Percentiles rank a stretch among this genome's conserved stretches.
These are phyloP conservation scores for Trichoderma atroviride DNA, from an alignment of 2,329 filamentous ascomycete genomes.

Conservation along the genomic window DNA sequence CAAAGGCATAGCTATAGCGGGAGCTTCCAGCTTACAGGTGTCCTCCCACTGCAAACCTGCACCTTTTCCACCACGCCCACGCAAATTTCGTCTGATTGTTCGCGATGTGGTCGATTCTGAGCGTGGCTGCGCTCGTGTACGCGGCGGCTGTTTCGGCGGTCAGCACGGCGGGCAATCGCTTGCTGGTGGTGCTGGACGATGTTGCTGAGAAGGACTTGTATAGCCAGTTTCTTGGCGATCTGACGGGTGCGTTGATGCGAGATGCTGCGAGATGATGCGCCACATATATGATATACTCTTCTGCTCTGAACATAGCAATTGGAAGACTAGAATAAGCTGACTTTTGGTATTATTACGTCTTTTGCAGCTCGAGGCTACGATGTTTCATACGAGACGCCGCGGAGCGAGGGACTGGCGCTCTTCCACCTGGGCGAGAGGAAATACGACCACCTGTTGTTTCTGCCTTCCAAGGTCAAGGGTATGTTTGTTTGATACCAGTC, in stretches of 20 bases:
- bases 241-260: conserved; percentile 59
- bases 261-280: not conserved
- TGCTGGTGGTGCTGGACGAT: conserved; percentile 87
- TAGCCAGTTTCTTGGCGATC: conserved; percentile 75
- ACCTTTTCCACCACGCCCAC: not conserved
- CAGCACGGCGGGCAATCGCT: conserved; percentile 75
- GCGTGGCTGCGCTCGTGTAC: conserved; percentile 68
- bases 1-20: conserved; percentile 24
- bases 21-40: not conserved
- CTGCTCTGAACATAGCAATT: not conserved
- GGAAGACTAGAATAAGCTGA: conserved; percentile 29
- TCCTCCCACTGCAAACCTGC: not conserved
- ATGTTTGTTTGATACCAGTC: not conserved
- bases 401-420: conserved; percentile 73
- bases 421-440: conserved; percentile 84
- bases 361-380: conserved; percentile 76
- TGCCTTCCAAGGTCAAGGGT: conserved; percentile 92
- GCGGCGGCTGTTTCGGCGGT: conserved; percentile 70
- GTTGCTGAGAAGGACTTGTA: conserved; percentile 78
- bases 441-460: conserved; percentile 88
- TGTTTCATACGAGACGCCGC: conserved; percentile 80
- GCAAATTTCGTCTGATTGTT: not conserved
- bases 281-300: not conserved
- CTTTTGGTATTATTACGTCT: not conserved
- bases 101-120: conserved; percentile 74